Conservation (phyloP, 768 basidiomycete species). For the Tulasnella sp. region DNA sequence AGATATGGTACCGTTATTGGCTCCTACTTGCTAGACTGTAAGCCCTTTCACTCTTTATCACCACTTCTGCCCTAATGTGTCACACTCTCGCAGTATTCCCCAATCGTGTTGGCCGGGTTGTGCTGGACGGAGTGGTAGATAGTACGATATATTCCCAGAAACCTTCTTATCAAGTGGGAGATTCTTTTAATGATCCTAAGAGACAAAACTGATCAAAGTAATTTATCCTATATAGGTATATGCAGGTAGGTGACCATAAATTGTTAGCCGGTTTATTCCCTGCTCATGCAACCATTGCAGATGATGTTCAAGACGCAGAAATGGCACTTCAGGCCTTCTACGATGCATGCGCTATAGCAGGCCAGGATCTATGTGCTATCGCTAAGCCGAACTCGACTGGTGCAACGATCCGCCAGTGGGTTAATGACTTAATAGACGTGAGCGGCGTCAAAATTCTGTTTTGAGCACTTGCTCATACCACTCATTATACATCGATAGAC, state of each 20-base stretch:
- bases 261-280: too few relatives aligned
- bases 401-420: neutral
- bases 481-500: neutral
- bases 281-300: too few relatives aligned
- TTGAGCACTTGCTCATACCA: neutral
- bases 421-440: neutral
- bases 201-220: neutral
- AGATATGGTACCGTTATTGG: neutral
- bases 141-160: neutral
- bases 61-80: neutral
- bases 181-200: neutral
- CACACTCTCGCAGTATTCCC: neutral
- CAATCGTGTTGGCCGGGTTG: neutral
- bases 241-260: too few relatives aligned
- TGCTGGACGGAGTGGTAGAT: neutral
- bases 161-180: neutral
- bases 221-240: too few relatives aligned
- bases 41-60: neutral
- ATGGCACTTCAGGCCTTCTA: neutral
- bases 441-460: neutral
- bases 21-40: neutral
- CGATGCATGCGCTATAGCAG: neutral
- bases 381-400: neutral
- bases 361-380: neutral
- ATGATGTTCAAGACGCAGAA: neutral